Evolutionary conservation across 768 basidiomycete genomes (phyloP).

Genomic region (Dentipellis fragilis): DNA sequence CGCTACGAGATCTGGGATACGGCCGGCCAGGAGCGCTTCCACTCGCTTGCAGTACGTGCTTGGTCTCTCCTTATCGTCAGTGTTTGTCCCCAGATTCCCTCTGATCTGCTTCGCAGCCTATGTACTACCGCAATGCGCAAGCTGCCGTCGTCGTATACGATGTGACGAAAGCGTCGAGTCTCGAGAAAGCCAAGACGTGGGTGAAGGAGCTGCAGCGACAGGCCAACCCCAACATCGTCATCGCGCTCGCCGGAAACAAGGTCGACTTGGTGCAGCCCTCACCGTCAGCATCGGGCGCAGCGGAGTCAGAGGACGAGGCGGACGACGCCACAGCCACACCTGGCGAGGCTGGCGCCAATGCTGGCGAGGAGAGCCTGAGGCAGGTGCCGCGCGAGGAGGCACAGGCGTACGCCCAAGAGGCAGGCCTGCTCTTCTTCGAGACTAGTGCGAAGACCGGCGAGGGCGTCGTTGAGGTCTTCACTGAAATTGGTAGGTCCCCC

Average conservation of each 20-base stretch:
- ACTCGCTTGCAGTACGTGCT: constrained; percentile 78
- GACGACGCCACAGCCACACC: constrained; percentile 90
- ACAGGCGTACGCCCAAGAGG: constrained; percentile 90
- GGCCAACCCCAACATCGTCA: constrained; percentile 98
- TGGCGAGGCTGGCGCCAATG: constrained; percentile 48
- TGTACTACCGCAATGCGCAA: constrained; percentile 98
- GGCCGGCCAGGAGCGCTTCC: constrained; percentile 93
- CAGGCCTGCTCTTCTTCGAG: constrained; percentile 93
- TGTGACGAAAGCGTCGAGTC: constrained; percentile 87
- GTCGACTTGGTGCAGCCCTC: constrained; percentile 78
- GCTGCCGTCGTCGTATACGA: constrained; percentile 98
- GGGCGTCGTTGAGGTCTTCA: constrained; percentile 93
- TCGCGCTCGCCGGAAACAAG: constrained; percentile 97
- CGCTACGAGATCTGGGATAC: constrained; percentile 98
- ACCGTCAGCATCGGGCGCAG: constrained; percentile 35
- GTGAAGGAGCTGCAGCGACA: constrained; percentile 98
- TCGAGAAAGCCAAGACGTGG: constrained; percentile 99
- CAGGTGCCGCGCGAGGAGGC: constrained; percentile 95
- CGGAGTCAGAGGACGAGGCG: constrained; percentile 80
- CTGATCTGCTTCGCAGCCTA: constrained; percentile 46
- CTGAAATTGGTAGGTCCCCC: constrained; percentile 76
- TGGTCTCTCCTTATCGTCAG: background rate
- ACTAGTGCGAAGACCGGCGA: constrained; percentile 96
- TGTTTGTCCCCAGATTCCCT: constrained; percentile 3
- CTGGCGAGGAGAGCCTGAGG: constrained; percentile 61